Conservation (phyloP, 176 grass and related monocot species). For the Phoenix dactylifera region DNA sequence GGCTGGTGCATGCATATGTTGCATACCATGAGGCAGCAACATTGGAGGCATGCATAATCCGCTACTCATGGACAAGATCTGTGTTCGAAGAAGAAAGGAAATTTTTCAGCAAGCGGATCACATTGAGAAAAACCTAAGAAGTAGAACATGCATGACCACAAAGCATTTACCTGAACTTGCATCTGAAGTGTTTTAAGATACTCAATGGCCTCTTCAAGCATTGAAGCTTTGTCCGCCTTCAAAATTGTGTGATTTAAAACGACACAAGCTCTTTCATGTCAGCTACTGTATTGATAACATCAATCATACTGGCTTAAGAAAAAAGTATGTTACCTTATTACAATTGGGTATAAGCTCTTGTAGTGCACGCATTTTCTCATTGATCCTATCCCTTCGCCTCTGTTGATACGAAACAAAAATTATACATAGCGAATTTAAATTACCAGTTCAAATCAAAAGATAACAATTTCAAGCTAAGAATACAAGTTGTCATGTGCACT, state of each 20-base stretch:
- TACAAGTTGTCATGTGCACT: background rate
- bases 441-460: background rate
- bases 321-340: conserved; percentile 42
- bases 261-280: too few relatives aligned
- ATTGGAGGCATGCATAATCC: conserved; percentile 47
- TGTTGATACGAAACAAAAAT: conserved; percentile 16
- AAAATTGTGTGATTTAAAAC: background rate
- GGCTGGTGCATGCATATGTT: conserved; percentile 34
- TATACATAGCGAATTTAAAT: background rate
- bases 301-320: too few relatives aligned
- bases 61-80: conserved; percentile 69
- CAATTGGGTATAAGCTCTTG: conserved; percentile 78
- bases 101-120: too few relatives aligned
- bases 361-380: conserved; percentile 49
- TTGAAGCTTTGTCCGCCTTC: conserved; percentile 69
- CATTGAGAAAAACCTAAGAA: too few relatives aligned
- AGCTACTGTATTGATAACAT: too few relatives aligned
- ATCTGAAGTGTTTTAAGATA: conserved; percentile 76
- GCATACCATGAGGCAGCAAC: conserved; percentile 37
- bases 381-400: conserved; percentile 70
- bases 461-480: too few relatives aligned
- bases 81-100: background rate
- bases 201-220: conserved; percentile 70
- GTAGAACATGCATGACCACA: background rate
- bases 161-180: conserved; percentile 45